Percentiles rank a stretch among this genome's conserved stretches.
Evolutionary conservation across 805 yeast species (phyloP).

Genomic region (Metschnikowia colocasiae): DNA sequence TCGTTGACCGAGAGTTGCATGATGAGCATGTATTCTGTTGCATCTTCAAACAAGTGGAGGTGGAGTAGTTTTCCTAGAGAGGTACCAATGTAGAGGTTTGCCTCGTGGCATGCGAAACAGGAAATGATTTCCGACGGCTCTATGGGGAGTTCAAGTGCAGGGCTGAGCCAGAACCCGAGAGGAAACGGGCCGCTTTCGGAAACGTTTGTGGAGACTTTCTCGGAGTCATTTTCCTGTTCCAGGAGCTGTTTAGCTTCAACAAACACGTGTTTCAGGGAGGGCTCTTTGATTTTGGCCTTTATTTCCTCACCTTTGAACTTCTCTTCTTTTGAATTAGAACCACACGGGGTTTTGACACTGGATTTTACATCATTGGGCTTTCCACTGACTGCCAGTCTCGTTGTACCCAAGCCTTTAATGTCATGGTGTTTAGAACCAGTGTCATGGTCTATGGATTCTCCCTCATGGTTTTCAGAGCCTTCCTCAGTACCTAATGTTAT

Average conservation of each 20-base stretch:
- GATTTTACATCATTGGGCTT: no score
- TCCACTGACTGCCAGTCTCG: no score
- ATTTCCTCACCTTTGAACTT: not conserved
- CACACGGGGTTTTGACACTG: no score
- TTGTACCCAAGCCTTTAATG: no score
- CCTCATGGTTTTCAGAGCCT: not conserved
- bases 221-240: no score
- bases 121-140: conserved; percentile 13
- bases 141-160: conserved; percentile 10
- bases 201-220: no score
- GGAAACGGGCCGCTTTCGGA: conserved; percentile 6
- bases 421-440: not conserved
- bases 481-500: not conserved
- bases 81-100: conserved; percentile 39
- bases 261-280: not conserved
- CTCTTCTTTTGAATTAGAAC: not conserved
- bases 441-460: not conserved
- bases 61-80: conserved; percentile 35
- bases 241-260: no score
- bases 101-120: conserved; percentile 22
- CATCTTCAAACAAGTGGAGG: conserved; percentile 39
- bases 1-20: conserved; percentile 20
- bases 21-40: conserved; percentile 31
- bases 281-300: not conserved
- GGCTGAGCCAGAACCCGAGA: conserved; percentile 9